Conservation (phyloP, 2,329 filamentous ascomycete genomes). For the Aphanocladium album region DNA sequence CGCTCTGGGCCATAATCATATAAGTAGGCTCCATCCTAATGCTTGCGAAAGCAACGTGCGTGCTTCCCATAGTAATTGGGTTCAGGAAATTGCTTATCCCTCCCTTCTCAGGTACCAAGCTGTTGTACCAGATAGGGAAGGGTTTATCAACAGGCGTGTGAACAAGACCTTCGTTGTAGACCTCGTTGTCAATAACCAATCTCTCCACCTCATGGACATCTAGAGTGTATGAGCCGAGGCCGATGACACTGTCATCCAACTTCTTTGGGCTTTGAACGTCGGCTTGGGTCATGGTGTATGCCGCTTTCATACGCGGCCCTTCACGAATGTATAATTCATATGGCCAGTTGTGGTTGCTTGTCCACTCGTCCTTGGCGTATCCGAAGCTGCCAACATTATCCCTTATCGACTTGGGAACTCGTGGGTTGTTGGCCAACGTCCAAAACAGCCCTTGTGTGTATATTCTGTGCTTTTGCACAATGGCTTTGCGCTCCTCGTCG, state of each 20-base stretch:
- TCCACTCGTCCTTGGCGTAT: slow-evolving; percentile 1
- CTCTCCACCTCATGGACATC: background rate
- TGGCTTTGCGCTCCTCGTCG: background rate
- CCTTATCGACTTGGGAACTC: background rate
- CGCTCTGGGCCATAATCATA: background rate
- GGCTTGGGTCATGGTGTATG: background rate
- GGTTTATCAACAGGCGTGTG: background rate
- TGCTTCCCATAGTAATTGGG: background rate
- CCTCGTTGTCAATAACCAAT: background rate
- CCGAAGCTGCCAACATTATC: background rate
- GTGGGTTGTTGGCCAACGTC: background rate
- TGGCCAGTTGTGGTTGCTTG: background rate
- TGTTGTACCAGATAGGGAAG: background rate
- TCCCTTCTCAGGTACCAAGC: background rate
- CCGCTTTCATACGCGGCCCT: background rate
- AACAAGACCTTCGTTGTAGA: background rate
- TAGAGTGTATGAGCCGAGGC: background rate
- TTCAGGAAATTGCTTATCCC: background rate
- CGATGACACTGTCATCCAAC: background rate
- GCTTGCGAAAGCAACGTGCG: background rate
- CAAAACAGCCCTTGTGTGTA: background rate
- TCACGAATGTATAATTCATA: background rate
- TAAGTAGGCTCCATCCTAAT: background rate
- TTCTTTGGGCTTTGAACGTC: background rate
- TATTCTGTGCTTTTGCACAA: background rate